phyloP scores from a whole-genome alignment of 441 rosid genomes.

The Jatropha podagrica region DNA sequence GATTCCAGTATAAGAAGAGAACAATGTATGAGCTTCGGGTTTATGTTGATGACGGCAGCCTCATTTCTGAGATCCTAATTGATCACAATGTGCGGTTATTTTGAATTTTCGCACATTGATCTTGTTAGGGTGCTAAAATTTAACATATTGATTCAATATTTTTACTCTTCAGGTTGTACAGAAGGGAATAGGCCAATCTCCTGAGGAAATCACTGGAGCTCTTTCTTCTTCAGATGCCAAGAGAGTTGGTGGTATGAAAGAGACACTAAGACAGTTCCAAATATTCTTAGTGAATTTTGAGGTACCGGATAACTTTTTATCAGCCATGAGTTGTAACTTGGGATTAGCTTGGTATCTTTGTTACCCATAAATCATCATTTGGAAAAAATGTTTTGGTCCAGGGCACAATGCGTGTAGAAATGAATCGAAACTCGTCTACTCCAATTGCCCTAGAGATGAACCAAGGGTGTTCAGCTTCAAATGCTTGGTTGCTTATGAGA shows the following conservation, averaged over 20 bases:
- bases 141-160: constrained; percentile 18
- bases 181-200: constrained; percentile 71
- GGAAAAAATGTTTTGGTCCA: constrained; percentile 31
- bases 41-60: constrained; percentile 93
- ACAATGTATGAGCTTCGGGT: constrained; percentile 66
- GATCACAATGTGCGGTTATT: constrained; percentile 66
- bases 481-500: constrained; percentile 74
- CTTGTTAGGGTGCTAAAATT: constrained; percentile 15
- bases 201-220: constrained; percentile 75
- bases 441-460: constrained; percentile 76
- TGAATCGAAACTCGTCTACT: constrained; percentile 50
- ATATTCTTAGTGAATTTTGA: constrained; percentile 68
- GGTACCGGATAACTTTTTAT: constrained; percentile 38
- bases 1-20: constrained; percentile 66
- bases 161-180: constrained; percentile 62
- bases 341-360: background rate
- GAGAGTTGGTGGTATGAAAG: constrained; percentile 53
- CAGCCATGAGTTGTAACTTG: background rate
- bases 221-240: constrained; percentile 61
- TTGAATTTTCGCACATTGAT: constrained; percentile 15
- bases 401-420: constrained; percentile 81
- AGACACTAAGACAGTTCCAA: constrained; percentile 67
- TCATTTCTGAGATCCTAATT: constrained; percentile 80
- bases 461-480: constrained; percentile 65
- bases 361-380: background rate